Percentiles rank a stretch among this genome's conserved stretches.
phyloP scores from a whole-genome alignment of 305 asterid genomes.

The Petunia hybrid region DNA sequence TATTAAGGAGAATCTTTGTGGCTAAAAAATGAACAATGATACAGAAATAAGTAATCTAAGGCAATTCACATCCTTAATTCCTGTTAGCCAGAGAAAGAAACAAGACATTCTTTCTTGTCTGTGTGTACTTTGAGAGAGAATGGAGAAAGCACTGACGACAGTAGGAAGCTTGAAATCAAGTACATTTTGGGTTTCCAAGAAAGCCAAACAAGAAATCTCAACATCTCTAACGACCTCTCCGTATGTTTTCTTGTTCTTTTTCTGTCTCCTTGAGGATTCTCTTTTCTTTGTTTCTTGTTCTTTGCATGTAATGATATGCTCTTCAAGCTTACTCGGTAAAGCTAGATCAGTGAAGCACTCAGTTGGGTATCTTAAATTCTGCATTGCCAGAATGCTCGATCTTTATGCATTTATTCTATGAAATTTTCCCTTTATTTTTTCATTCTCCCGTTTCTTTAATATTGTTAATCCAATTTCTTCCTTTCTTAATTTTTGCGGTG shows the following conservation, averaged over 20 bases:
- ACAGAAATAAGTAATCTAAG: too few relatives aligned
- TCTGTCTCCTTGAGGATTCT: constrained; percentile 3
- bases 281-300: not conserved
- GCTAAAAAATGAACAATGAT: too few relatives aligned
- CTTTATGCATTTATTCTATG: too few relatives aligned
- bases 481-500: too few relatives aligned
- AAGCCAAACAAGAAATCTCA: constrained; percentile 87
- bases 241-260: constrained; percentile 44
- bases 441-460: too few relatives aligned
- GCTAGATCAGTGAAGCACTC: not conserved
- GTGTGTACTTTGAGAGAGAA: constrained; percentile 24
- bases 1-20: too few relatives aligned
- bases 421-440: too few relatives aligned
- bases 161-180: constrained; percentile 85
- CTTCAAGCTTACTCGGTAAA: not conserved
- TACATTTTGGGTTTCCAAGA: constrained; percentile 85
- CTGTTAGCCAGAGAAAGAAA: too few relatives aligned
- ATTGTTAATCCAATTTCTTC: too few relatives aligned
- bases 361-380: not conserved
- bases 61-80: too few relatives aligned
- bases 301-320: not conserved
- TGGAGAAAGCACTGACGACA: constrained; percentile 88
- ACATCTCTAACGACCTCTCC: constrained; percentile 80
- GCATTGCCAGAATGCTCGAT: too few relatives aligned
- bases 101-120: too few relatives aligned